Evolutionary conservation across 1,284 basidiomycete species (phyloP).

Genomic region (Sanguinoderma infundibulare): DNA sequence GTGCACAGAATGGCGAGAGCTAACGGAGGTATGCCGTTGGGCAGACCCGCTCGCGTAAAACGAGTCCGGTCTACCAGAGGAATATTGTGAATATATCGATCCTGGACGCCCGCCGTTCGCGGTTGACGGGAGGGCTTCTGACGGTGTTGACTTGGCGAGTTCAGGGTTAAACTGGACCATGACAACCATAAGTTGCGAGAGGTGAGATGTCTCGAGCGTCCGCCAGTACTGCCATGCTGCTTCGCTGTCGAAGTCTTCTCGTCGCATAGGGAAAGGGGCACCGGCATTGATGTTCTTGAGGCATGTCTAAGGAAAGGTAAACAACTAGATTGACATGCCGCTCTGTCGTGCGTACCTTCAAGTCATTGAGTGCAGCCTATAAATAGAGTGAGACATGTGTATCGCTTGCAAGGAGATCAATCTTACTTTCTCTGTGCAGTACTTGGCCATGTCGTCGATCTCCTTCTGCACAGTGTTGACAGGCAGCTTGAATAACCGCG

Average conservation of each 20-base stretch:
- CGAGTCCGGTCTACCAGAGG: constrained; percentile 37
- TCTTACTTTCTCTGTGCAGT: constrained; percentile 81
- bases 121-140: constrained; percentile 51
- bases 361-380: constrained; percentile 81
- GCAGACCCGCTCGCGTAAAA: constrained; percentile 38
- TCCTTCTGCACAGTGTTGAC: constrained; percentile 75
- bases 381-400: not conserved
- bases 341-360: constrained; percentile 61
- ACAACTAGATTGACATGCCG: not conserved
- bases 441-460: constrained; percentile 67
- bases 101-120: constrained; percentile 51
- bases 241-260: constrained; percentile 85
- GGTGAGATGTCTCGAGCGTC: constrained; percentile 79
- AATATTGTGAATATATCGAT: constrained; percentile 50
- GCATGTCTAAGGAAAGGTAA: constrained; percentile 65
- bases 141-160: constrained; percentile 78
- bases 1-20: constrained; percentile 66
- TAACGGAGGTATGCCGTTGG: constrained; percentile 60
- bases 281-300: constrained; percentile 91
- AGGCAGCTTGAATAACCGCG: constrained; percentile 76
- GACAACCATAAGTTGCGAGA: constrained; percentile 88
- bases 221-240: constrained; percentile 88
- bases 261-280: constrained; percentile 81
- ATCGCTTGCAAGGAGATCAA: not conserved
- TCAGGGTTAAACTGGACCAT: constrained; percentile 91